phyloP scores from a whole-genome alignment of 495 filamentous ascomycete genomes.

The Penicillium taxi region DNA sequence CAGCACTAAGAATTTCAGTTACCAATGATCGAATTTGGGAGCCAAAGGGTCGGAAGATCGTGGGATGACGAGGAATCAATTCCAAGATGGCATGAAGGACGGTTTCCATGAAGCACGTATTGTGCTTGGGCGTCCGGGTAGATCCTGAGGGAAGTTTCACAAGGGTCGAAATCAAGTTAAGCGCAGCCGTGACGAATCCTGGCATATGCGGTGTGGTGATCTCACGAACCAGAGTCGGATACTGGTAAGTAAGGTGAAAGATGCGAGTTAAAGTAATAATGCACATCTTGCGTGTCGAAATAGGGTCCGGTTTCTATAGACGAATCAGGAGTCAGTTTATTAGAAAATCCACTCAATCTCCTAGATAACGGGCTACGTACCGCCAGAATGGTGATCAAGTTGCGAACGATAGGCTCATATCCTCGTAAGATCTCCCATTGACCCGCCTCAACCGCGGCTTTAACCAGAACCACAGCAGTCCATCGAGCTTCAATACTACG shows the following conservation, averaged over 20 bases:
- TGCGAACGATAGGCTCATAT: conserved; percentile 62
- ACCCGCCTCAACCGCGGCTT: conserved; percentile 71
- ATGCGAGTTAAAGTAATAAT: conserved; percentile 72
- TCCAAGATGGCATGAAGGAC: conserved; percentile 56
- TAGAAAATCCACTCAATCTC: conserved; percentile 1
- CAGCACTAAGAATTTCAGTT: conserved; percentile 35
- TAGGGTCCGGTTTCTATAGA: conserved; percentile 64
- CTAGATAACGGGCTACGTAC: conserved; percentile 33
- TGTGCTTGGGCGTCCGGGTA: conserved; percentile 34
- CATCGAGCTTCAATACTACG: conserved; percentile 64
- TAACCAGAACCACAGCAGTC: conserved; percentile 66
- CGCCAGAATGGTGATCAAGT: conserved; percentile 59
- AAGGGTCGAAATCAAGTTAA: conserved; percentile 52
- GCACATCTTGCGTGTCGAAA: conserved; percentile 62
- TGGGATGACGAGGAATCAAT: conserved; percentile 68
- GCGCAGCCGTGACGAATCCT: conserved; percentile 60
- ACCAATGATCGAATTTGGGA: conserved; percentile 56
- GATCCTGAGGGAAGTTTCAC: conserved; percentile 31
- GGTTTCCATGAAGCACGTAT: conserved; percentile 47
- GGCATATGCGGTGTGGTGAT: conserved; percentile 78
- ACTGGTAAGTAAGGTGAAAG: conserved; percentile 69
- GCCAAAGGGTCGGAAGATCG: conserved; percentile 66
- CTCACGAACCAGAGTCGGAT: conserved; percentile 75
- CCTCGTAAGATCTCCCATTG: conserved; percentile 69
- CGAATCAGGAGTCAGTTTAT: background rate